Conservation (phyloP, 2,329 filamentous ascomycete genomes). For the Hypoxylon sp. region DNA sequence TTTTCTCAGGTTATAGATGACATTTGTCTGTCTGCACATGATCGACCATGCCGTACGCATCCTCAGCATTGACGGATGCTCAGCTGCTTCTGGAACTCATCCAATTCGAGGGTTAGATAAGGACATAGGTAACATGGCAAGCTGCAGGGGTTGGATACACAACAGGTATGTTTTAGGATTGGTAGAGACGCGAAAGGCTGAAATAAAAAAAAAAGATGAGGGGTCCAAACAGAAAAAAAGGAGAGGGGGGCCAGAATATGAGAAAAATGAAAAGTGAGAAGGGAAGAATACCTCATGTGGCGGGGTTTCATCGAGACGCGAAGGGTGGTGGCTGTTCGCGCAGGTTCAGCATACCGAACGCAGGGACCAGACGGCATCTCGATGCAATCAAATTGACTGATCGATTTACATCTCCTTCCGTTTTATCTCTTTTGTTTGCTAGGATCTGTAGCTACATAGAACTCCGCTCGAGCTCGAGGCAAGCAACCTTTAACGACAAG, state of each 20-base stretch:
- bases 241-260: slow-evolving; percentile 29
- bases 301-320: slow-evolving; percentile 37
- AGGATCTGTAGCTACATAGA: background rate
- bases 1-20: slow-evolving; percentile 22
- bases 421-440: slow-evolving; percentile 18
- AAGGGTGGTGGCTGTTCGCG: slow-evolving; percentile 32
- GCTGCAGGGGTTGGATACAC: slow-evolving; percentile 46
- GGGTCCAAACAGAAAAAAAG: slow-evolving; percentile 23
- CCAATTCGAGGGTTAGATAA: slow-evolving; percentile 43
- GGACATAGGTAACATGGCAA: slow-evolving; percentile 29
- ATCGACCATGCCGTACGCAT: slow-evolving; percentile 34
- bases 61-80: slow-evolving; percentile 34
- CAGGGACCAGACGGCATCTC: slow-evolving; percentile 37
- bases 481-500: slow-evolving; percentile 15
- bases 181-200: slow-evolving; percentile 19
- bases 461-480: slow-evolving; percentile 26
- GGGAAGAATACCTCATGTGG: slow-evolving; percentile 37
- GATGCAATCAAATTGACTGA: slow-evolving; percentile 16
- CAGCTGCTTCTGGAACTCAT: slow-evolving; percentile 28
- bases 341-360: slow-evolving; percentile 25
- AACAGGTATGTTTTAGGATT: slow-evolving; percentile 29
- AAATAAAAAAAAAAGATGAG: slow-evolving; percentile 28
- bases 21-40: slow-evolving; percentile 20
- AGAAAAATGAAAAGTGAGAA: slow-evolving; percentile 22
- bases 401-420: slow-evolving; percentile 8